Base-by-base conservation (phyloP, 352 stramenopile species). In the Pythium rhizo-oryzae region DNA sequence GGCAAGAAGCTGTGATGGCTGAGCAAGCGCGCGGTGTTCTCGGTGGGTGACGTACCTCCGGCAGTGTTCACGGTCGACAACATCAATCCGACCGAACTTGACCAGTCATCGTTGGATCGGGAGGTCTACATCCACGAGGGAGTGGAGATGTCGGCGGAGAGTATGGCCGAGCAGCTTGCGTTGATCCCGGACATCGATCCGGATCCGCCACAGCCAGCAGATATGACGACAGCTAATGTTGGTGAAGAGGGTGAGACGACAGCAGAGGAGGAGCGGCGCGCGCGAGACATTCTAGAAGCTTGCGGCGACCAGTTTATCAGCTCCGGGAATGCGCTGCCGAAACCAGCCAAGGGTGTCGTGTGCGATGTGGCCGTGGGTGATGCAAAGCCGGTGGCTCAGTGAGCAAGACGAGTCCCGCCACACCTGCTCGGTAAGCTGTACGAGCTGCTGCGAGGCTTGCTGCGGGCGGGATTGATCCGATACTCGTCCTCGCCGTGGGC, bases 351-450 rank as follows among this genome's bases (percentile, higher is more conserved):
- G 12, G 35, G 35, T 58, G 0, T 67, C 2, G 12, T 69, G 12
- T 41, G 35, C 35, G 70, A 78, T 24, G 75, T 80, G 11, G 73
- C 77, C n/a, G 59, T 73, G 0, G 57, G 70, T 0, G 53, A 59
- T 8, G 67, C 64, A 0, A 55, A 50, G 3, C 70, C 64, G 15
- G 57, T 74, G 9, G 70, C 70, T 1, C 66, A 76, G 9, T n/a
- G 57, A 1, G 59, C 66, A 0, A 37, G 69, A 0, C 59, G 59
- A 28, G 43, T 77, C 2, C 53, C 65, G 0, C 53, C 63, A 6
- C 50, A 74, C 5, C 68, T 63, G 8, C 30, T 53, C 0, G 65
- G 68, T 9, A 72, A 71, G 30, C 0, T 77, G n/a, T 68, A 46
- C 2, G 37, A 77, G 19, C 24, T 77, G 6, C n/a, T 80, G 8